Conservation (phyloP, 2,329 filamentous ascomycete genomes). For the Scytalidium sp. region DNA sequence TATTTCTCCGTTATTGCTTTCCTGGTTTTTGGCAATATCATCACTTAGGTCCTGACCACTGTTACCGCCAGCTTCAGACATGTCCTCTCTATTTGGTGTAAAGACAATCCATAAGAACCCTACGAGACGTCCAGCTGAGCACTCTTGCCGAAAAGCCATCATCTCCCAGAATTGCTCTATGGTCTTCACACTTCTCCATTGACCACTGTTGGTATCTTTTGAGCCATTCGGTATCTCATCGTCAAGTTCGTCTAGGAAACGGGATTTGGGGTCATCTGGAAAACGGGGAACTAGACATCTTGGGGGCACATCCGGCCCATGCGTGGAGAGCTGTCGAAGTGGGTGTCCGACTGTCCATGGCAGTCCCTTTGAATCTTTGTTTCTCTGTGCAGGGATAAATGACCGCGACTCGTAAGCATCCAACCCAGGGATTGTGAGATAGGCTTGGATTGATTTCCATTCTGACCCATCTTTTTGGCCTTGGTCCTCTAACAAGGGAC, state of each 20-base stretch:
- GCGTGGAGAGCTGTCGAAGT: conserved; percentile 62
- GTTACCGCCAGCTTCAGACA: neutral
- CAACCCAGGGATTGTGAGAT: conserved; percentile 83
- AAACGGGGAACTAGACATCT: conserved; percentile 86
- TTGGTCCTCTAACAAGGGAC: conserved; percentile 57
- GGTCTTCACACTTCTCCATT: conserved; percentile 80
- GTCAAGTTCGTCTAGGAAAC: conserved; percentile 86
- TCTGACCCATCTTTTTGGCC: conserved; percentile 3
- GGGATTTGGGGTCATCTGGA: conserved; percentile 91
- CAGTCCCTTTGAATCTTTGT: conserved; percentile 31
- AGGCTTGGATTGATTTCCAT: conserved; percentile 62
- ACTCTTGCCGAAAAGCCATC: conserved; percentile 96
- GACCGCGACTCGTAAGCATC: conserved; percentile 77
- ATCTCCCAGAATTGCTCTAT: conserved; percentile 98
- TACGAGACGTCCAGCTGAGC: conserved; percentile 85
- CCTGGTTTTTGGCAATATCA: neutral
- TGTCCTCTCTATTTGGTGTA: conserved; percentile 24
- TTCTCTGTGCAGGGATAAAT: conserved; percentile 62
- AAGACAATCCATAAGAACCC: conserved; percentile 95
- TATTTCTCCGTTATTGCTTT: neutral
- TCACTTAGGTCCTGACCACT: conserved; percentile 6
- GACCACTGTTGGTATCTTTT: conserved; percentile 54
- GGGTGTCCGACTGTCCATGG: conserved; percentile 70
- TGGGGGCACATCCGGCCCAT: conserved; percentile 66
- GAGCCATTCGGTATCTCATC: conserved; percentile 66